phyloP scores from a whole-genome alignment of 1,284 basidiomycete genomes.

The Kwoniella shivajii region DNA sequence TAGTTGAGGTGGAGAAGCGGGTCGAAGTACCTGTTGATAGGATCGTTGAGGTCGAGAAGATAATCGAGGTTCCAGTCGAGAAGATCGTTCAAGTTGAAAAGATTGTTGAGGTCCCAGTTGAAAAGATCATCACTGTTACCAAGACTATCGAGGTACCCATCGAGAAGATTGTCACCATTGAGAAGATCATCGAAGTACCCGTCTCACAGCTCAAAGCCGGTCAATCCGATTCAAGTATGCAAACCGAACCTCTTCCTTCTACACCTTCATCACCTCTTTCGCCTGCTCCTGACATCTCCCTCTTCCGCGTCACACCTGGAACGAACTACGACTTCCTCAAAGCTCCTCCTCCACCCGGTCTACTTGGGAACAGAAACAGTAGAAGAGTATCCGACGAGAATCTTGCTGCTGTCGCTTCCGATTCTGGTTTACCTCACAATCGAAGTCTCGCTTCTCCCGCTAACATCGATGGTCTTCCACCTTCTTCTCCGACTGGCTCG shows the following conservation, averaged over 20 bases:
- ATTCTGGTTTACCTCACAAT: constrained; percentile 29
- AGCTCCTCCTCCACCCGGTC: constrained; percentile 41
- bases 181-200: constrained; percentile 46
- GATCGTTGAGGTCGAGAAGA: constrained; percentile 44
- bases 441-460: constrained; percentile 35
- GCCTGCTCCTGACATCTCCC: constrained; percentile 42
- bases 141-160: constrained; percentile 38
- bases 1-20: constrained; percentile 31
- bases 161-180: constrained; percentile 37
- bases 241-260: constrained; percentile 31
- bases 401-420: constrained; percentile 13
- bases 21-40: constrained; percentile 38
- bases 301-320: constrained; percentile 49
- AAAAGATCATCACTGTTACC: constrained; percentile 51
- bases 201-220: constrained; percentile 14
- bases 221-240: constrained; percentile 17
- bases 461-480: constrained; percentile 34
- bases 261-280: constrained; percentile 19
- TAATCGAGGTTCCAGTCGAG: constrained; percentile 39
- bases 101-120: constrained; percentile 42
- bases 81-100: constrained; percentile 48
- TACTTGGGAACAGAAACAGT: constrained; percentile 14
- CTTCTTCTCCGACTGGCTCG: constrained; percentile 23
- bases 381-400: constrained; percentile 26
- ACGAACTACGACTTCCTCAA: constrained; percentile 55